Evolutionary conservation across 1,139 yeast genomes (phyloP).

Genomic region (Candida mesenterica): DNA sequence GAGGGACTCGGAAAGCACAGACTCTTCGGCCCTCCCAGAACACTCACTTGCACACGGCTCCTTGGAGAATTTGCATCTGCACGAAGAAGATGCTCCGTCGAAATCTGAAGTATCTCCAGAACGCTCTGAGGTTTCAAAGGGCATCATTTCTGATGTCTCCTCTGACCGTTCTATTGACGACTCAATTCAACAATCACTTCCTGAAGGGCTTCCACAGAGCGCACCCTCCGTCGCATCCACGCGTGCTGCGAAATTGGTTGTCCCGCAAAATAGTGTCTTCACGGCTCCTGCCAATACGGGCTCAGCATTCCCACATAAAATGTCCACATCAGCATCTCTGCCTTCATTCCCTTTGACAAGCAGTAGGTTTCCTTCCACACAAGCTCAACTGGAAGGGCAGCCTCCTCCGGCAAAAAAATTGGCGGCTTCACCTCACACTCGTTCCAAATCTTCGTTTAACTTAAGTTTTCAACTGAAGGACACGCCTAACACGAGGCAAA

Average conservation of each 20-base stretch:
- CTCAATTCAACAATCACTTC: too few species aligned
- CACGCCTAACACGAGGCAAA: slow-evolving; percentile 16
- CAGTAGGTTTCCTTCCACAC: slow-evolving; percentile 9
- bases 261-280: too few species aligned
- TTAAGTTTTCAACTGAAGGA: slow-evolving; percentile 11
- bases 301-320: too few species aligned
- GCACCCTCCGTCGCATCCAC: too few species aligned
- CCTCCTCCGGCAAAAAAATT: slow-evolving; percentile 1
- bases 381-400: slow-evolving; percentile 9
- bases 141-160: too few species aligned
- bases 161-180: too few species aligned
- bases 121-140: neutral
- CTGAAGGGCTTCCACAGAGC: too few species aligned
- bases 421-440: slow-evolving; percentile 14
- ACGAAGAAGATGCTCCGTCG: too few species aligned
- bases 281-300: too few species aligned
- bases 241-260: too few species aligned
- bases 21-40: neutral
- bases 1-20: neutral
- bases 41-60: neutral
- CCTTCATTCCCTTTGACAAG: slow-evolving; percentile 11
- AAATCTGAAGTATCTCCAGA: too few species aligned
- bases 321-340: slow-evolving; percentile 9
- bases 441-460: slow-evolving; percentile 33
- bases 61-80: neutral